phyloP scores from a whole-genome alignment of 2,329 filamentous ascomycete species.

The Biscogniauxia sp. region DNA sequence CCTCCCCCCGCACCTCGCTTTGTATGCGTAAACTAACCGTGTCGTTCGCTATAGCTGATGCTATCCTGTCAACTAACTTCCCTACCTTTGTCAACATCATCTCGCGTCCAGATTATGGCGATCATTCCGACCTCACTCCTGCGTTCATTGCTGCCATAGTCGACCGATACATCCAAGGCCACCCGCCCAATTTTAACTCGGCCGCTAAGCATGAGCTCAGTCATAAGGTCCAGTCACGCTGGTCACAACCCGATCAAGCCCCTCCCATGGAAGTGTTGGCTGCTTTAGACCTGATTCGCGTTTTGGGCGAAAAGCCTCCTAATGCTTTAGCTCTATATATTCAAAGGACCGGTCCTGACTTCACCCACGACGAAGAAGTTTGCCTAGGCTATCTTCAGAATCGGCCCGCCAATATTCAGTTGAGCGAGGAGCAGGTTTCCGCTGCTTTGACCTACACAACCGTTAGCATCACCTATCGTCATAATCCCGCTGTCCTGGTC shows the following conservation, averaged over 20 bases:
- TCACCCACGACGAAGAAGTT: slow-evolving; percentile 73
- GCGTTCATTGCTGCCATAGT: slow-evolving; percentile 76
- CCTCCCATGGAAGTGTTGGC: slow-evolving; percentile 70
- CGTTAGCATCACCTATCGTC: slow-evolving; percentile 54
- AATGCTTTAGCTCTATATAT: slow-evolving; percentile 65
- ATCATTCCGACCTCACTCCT: slow-evolving; percentile 64
- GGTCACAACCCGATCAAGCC: slow-evolving; percentile 60
- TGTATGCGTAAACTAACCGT: slow-evolving; percentile 16
- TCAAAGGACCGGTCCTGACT: slow-evolving; percentile 70
- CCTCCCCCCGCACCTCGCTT: slow-evolving; percentile 1
- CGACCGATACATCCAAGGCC: slow-evolving; percentile 83
- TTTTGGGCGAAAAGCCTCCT: slow-evolving; percentile 57
- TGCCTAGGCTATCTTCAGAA: slow-evolving; percentile 55
- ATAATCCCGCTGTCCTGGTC: slow-evolving; percentile 56
- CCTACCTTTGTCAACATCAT: slow-evolving; percentile 75
- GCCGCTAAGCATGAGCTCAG: slow-evolving; percentile 68
- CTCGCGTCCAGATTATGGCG: slow-evolving; percentile 60
- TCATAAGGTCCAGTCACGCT: slow-evolving; percentile 66
- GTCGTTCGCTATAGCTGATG: slow-evolving; percentile 62
- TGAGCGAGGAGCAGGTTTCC: slow-evolving; percentile 80
- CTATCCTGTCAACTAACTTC: slow-evolving; percentile 81
- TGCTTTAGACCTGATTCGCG: slow-evolving; percentile 65
- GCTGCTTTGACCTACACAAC: slow-evolving; percentile 68
- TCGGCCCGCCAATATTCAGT: slow-evolving; percentile 53
- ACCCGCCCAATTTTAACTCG: slow-evolving; percentile 81